Evolutionary conservation across 352 stramenopile species (phyloP).

Genomic region (Phytophthora hibernalis): DNA sequence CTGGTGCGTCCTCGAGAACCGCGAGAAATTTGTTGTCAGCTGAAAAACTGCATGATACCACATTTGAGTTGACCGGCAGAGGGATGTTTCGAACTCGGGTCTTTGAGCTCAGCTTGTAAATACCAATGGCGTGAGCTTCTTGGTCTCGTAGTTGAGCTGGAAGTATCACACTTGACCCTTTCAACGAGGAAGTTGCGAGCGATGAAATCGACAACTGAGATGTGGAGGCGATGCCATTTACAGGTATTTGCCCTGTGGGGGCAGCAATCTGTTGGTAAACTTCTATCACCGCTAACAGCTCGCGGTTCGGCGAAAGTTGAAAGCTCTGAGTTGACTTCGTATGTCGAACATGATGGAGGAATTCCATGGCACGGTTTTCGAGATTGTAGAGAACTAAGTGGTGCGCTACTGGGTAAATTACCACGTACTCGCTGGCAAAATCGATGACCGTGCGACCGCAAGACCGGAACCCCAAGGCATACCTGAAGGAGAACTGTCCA

Average conservation of each 20-base stretch:
- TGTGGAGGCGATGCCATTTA: neutral
- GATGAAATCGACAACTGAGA: constrained; percentile 2
- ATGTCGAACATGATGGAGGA: constrained; percentile 65
- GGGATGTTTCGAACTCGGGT: constrained; percentile 53
- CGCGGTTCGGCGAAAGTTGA: constrained; percentile 69
- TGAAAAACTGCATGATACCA: constrained; percentile 77
- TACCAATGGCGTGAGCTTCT: constrained; percentile 60
- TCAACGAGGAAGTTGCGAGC: constrained; percentile 7
- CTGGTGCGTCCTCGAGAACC: constrained; percentile 73
- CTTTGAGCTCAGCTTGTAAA: constrained; percentile 64
- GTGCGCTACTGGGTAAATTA: constrained; percentile 75
- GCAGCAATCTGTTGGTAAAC: constrained; percentile 37
- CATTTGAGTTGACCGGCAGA: constrained; percentile 58
- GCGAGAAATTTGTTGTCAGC: constrained; percentile 81
- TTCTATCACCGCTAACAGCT: constrained; percentile 75
- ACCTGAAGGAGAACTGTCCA: constrained; percentile 31
- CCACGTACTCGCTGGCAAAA: constrained; percentile 59
- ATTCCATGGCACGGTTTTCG: constrained; percentile 71
- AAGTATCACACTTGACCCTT: constrained; percentile 9
- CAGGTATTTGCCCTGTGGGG: neutral
- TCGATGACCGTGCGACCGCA: constrained; percentile 56
- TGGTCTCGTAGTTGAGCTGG: constrained; percentile 38
- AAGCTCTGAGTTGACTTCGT: constrained; percentile 71
- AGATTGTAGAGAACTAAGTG: constrained; percentile 72
- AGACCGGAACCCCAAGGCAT: constrained; percentile 53